Percentiles rank a stretch among this genome's conserved stretches.
phyloP scores from a whole-genome alignment of 2,329 filamentous ascomycete species.

The Hortaea sp. region DNA sequence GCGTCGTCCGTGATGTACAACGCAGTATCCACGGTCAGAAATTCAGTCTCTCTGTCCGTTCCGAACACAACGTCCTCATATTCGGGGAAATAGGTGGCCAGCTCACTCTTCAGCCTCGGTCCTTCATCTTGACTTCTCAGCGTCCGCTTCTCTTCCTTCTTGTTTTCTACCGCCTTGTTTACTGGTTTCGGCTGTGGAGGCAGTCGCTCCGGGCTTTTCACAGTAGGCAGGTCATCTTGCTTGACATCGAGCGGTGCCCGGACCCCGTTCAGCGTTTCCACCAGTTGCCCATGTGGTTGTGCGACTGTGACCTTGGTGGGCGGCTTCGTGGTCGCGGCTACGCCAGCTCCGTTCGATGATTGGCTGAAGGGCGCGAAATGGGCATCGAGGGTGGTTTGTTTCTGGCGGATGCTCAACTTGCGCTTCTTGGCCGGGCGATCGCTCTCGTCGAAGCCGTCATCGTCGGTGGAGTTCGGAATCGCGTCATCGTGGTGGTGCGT shows the following conservation, averaged over 20 bases:
- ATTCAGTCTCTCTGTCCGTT: conserved; percentile 68
- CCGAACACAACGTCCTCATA: conserved; percentile 92
- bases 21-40: conserved; percentile 18
- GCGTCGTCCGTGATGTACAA: conserved; percentile 23
- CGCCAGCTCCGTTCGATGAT: conserved; percentile 2
- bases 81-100: conserved; percentile 82
- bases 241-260: conserved; percentile 5
- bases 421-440: conserved; percentile 16
- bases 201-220: neutral
- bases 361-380: conserved; percentile 8
- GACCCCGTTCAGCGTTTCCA: conserved; percentile 35
- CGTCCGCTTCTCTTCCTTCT: conserved; percentile 56
- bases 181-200: neutral
- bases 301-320: conserved; percentile 34
- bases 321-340: conserved; percentile 19
- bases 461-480: neutral
- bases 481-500: neutral
- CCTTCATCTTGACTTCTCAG: conserved; percentile 76
- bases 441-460: conserved; percentile 12
- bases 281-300: conserved; percentile 32
- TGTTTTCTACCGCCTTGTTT: conserved; percentile 1
- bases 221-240: conserved; percentile 1
- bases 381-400: conserved; percentile 18
- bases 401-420: conserved; percentile 17
- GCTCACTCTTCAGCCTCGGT: conserved; percentile 78